Evolutionary conservation across 768 basidiomycete genomes (phyloP).

Genomic region (Leccinum uliginosum): DNA sequence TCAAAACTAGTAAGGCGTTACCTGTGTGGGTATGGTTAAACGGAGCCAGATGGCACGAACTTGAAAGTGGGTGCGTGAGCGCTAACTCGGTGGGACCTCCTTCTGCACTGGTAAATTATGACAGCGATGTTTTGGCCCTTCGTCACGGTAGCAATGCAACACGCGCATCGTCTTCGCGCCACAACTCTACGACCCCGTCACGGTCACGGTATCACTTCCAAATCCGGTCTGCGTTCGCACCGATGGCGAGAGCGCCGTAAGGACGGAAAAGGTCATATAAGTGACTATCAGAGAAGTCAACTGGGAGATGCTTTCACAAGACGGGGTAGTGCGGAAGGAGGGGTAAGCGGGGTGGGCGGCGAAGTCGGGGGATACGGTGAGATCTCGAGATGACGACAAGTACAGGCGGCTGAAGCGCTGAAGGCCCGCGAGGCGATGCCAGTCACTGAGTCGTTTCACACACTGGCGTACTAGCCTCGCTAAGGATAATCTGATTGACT

Average conservation of each 20-base stretch:
- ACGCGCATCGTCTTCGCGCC: conserved; percentile 81
- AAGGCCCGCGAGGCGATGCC: no score
- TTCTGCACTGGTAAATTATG: conserved; percentile 66
- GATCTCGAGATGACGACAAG: conserved; percentile 70
- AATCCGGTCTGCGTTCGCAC: conserved; percentile 70
- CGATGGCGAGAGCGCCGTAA: conserved; percentile 78
- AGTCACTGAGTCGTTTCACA: no score
- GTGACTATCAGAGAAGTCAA: conserved; percentile 59
- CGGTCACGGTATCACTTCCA: conserved; percentile 73
- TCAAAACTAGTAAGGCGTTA: conserved; percentile 24
- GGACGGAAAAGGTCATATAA: conserved; percentile 84
- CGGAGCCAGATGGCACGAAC: conserved; percentile 67
- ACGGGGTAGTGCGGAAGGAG: conserved; percentile 74
- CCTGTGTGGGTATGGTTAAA: conserved; percentile 62
- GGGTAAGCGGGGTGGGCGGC: conserved; percentile 70
- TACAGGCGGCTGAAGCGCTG: conserved; percentile 55
- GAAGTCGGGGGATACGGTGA: conserved; percentile 78
- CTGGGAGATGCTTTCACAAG: conserved; percentile 82
- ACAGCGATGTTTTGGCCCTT: conserved; percentile 83
- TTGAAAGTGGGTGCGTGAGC: conserved; percentile 69
- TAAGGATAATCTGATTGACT: no score
- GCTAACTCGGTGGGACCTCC: conserved; percentile 64
- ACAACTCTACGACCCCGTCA: conserved; percentile 80
- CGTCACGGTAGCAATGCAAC: conserved; percentile 82
- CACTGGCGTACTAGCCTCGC: no score